Percentiles rank a stretch among this genome's conserved stretches.
phyloP scores from a whole-genome alignment of 805 yeast genomes.

The Blastobotrys muscicola region DNA sequence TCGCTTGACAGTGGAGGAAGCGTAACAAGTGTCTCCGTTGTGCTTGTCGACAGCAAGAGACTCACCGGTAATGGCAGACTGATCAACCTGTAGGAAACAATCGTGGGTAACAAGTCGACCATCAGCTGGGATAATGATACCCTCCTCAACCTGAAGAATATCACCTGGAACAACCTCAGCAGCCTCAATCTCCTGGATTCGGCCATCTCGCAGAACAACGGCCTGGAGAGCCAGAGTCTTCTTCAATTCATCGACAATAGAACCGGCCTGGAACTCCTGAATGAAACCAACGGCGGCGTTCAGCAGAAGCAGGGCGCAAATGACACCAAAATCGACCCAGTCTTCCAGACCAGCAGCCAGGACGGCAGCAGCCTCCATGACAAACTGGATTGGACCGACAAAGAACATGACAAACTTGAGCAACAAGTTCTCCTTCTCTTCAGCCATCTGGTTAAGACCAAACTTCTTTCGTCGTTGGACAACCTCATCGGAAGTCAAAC shows the following conservation, averaged over 20 bases:
- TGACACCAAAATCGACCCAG: conserved; percentile 99
- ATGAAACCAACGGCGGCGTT: conserved; percentile 93
- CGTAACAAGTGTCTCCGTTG: conserved; percentile 77
- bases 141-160: conserved; percentile 84
- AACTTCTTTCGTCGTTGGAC: conserved; percentile 77
- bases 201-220: conserved; percentile 74
- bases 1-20: conserved; percentile 90
- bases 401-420: conserved; percentile 79
- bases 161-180: conserved; percentile 93
- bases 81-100: conserved; percentile 83
- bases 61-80: conserved; percentile 97
- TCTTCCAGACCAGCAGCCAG: conserved; percentile 94
- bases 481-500: conserved; percentile 74
- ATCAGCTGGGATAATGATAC: conserved; percentile 87
- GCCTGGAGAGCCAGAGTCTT: conserved; percentile 91
- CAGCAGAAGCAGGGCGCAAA: conserved; percentile 73
- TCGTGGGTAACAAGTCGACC: conserved; percentile 84
- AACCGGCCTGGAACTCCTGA: conserved; percentile 97
- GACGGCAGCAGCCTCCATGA: conserved; percentile 93
- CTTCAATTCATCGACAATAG: conserved; percentile 92
- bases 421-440: conserved; percentile 71
- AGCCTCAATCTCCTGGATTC: conserved; percentile 63
- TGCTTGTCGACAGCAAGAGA: conserved; percentile 91
- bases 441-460: conserved; percentile 86
- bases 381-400: conserved; percentile 94